Conservation (phyloP, 768 basidiomycete genomes). For the Lanmaoa pseudosensibilis region DNA sequence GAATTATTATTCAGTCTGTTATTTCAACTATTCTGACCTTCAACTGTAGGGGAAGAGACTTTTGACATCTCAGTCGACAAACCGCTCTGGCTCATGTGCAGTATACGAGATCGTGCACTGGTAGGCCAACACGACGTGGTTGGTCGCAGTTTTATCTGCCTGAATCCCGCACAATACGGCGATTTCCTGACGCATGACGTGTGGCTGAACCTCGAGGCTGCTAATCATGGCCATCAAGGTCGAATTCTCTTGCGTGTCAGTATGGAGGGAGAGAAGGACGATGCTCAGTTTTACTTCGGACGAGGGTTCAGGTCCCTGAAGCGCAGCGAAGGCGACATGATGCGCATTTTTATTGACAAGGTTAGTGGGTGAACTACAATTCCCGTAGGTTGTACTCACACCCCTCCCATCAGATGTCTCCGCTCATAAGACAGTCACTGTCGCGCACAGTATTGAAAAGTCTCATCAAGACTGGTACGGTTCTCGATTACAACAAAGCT, state of each 20-base stretch:
- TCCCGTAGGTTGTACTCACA: background rate
- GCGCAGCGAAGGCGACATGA: constrained; percentile 92
- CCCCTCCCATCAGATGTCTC: constrained; percentile 70
- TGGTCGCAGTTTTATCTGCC: constrained; percentile 87
- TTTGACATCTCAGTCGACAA: constrained; percentile 94
- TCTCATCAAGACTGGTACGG: constrained; percentile 62
- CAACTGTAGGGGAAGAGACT: constrained; percentile 84
- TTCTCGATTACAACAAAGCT: constrained; percentile 87
- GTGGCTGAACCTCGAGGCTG: constrained; percentile 85
- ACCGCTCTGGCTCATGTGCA: constrained; percentile 96
- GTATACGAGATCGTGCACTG: constrained; percentile 85
- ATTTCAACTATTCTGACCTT: constrained; percentile 5
- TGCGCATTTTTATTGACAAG: constrained; percentile 96
- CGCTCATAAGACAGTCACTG: constrained; percentile 85
- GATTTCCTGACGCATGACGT: constrained; percentile 90
- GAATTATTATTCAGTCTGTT: constrained; percentile 28
- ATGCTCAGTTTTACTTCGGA: constrained; percentile 96
- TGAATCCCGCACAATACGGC: constrained; percentile 85
- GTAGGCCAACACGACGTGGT: constrained; percentile 92
- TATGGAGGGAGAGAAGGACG: constrained; percentile 99
- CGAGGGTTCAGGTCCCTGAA: constrained; percentile 92
- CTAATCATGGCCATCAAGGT: constrained; percentile 49
- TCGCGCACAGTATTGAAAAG: constrained; percentile 76
- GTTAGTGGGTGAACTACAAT: constrained; percentile 37
- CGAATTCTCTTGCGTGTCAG: constrained; percentile 85